These are phyloP conservation scores for Phytomonas serpens DNA, from an alignment of 208 protist species.

Conservation along the genomic window DNA sequence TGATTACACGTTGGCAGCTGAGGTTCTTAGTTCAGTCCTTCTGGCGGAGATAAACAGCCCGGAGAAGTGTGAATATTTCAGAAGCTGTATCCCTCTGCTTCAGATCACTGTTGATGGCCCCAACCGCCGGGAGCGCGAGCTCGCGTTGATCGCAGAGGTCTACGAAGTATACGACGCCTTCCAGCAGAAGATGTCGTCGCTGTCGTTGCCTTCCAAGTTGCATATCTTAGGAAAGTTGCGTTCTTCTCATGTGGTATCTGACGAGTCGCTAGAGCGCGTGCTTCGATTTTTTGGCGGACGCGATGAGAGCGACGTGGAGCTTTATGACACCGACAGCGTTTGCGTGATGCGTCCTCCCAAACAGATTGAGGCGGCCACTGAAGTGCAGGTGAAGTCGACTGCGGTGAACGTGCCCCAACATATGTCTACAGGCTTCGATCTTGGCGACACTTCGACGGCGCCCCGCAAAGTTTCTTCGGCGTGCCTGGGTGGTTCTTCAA, in stretches of 20 bases:
- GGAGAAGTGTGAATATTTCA: slow-evolving; percentile 7
- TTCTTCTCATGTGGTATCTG: slow-evolving; percentile 33
- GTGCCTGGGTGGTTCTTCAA: too few species aligned
- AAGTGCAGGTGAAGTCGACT: not conserved
- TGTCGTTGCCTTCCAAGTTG: slow-evolving; percentile 18
- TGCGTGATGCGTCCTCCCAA: not conserved
- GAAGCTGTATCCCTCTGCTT: slow-evolving; percentile 41
- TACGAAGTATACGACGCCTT: slow-evolving; percentile 29
- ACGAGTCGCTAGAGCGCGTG: slow-evolving; percentile 26
- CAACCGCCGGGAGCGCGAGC: slow-evolving; percentile 29
- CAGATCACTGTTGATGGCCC: slow-evolving; percentile 51
- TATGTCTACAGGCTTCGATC: too few species aligned
- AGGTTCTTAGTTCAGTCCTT: slow-evolving; percentile 59
- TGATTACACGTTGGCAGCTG: slow-evolving; percentile 41
- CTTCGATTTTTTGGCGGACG: not conserved
- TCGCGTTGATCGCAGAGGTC: slow-evolving; percentile 46
- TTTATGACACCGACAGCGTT: not conserved
- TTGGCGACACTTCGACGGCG: too few species aligned
- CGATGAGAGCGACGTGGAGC: not conserved
- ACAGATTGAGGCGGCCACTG: not conserved
- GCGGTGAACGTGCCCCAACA: too few species aligned
- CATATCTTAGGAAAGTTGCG: slow-evolving; percentile 38
- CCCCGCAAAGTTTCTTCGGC: too few species aligned
- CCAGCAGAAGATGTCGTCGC: not conserved
- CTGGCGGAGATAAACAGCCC: slow-evolving; percentile 47